These are phyloP conservation scores for Ophiostoma sp. DNA, from an alignment of 2,329 filamentous ascomycete genomes.

Conservation along the genomic window DNA sequence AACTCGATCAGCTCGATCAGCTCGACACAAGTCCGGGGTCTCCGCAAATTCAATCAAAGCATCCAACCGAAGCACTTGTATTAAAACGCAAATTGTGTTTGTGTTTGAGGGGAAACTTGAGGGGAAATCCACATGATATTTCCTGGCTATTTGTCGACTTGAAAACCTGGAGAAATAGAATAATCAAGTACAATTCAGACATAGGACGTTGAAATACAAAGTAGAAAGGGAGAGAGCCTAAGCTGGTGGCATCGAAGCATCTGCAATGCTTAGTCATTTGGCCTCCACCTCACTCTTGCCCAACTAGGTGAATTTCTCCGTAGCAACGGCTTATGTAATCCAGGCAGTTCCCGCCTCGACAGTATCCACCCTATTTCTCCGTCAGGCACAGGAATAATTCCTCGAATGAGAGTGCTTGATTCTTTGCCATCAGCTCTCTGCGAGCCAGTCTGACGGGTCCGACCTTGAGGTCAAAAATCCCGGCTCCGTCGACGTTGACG, in stretches of 20 bases:
- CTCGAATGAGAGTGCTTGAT: background rate
- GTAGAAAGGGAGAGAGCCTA: background rate
- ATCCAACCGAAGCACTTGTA: background rate
- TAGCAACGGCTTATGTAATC: background rate
- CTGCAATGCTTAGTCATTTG: background rate
- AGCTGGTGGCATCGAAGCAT: background rate
- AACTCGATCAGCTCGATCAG: background rate
- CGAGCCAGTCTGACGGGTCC: background rate
- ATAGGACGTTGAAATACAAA: background rate
- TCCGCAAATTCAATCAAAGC: conserved; percentile 18
- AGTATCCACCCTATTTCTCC: background rate
- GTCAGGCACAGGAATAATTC: conserved; percentile 5
- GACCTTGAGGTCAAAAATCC: background rate
- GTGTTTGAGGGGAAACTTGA: conserved; percentile 1
- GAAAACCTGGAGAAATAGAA: conserved; percentile 2
- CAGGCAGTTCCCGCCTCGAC: background rate
- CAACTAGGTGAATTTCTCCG: conserved; percentile 8
- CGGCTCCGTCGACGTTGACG: background rate
- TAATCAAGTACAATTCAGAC: background rate
- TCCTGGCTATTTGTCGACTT: background rate
- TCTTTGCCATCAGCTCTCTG: background rate
- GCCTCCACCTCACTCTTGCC: background rate
- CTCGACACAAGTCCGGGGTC: conserved; percentile 21
- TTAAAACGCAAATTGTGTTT: background rate
- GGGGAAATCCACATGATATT: background rate